A percentile compares a stretch with the other conserved stretches of the same genome.
phyloP scores from a whole-genome alignment of 768 basidiomycete species.

The Tulasnella sp. region DNA sequence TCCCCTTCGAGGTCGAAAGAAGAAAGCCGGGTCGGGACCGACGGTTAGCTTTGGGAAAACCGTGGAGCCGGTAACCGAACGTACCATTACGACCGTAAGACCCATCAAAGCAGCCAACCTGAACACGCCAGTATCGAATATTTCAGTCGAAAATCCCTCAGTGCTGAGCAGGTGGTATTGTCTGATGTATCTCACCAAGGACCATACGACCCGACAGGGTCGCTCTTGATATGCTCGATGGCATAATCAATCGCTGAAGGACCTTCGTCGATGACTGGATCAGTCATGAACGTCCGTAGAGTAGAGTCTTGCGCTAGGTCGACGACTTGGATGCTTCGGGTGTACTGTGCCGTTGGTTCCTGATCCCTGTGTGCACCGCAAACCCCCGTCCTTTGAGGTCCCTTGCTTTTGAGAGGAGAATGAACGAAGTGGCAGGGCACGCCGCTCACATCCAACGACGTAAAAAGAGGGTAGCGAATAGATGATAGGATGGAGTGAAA shows the following conservation, averaged over 20 bases:
- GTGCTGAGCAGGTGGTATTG: no score
- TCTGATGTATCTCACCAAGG: not conserved
- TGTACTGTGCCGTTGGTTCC: no score
- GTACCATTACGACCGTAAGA: not conserved
- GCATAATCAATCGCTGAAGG: not conserved
- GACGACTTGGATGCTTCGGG: no score
- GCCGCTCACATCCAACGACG: not conserved
- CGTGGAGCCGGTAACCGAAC: no score
- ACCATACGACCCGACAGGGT: not conserved
- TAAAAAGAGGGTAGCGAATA: not conserved
- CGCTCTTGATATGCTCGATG: not conserved
- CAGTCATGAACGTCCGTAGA: not conserved
- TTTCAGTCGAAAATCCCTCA: not conserved
- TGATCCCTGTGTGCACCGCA: no score
- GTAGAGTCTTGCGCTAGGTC: no score
- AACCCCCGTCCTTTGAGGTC: no score
- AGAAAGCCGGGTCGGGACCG: no score
- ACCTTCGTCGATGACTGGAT: not conserved
- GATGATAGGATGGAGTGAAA: no score
- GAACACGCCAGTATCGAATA: not conserved
- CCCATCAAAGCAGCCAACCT: not conserved
- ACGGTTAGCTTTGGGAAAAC: no score
- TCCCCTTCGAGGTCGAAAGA: no score
- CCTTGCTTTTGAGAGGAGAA: not conserved
- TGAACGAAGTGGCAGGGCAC: not conserved